Evolutionary conservation across 2,329 filamentous ascomycete genomes (phyloP).

Genomic region (Botrytis aclada): DNA sequence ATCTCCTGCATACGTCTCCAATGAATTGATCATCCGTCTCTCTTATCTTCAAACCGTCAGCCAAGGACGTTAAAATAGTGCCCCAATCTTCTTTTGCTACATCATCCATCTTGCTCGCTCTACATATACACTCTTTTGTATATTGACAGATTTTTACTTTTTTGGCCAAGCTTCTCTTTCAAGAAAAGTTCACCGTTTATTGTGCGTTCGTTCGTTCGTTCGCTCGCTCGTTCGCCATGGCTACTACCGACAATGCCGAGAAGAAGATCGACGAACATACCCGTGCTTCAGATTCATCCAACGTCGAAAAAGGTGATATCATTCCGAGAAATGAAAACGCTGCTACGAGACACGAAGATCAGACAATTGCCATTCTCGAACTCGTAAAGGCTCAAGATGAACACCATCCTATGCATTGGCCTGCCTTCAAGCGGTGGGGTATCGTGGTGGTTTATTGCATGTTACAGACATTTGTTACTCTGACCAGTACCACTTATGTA

Average conservation of each 20-base stretch:
- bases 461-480: conserved; percentile 40
- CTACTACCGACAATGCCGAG: conserved; percentile 15
- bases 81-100: neutral
- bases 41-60: conserved; percentile 12
- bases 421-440: conserved; percentile 30
- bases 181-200: conserved; percentile 1
- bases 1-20: neutral
- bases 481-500: conserved; percentile 36
- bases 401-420: conserved; percentile 35
- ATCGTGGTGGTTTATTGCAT: conserved; percentile 31
- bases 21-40: conserved; percentile 5
- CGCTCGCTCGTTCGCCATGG: conserved; percentile 8
- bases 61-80: conserved; percentile 19
- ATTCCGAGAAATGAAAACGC: conserved; percentile 14
- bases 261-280: conserved; percentile 10
- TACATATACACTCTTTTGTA: neutral
- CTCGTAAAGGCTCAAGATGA: conserved; percentile 32
- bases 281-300: conserved; percentile 11
- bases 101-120: neutral
- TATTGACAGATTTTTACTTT: neutral
- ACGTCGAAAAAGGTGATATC: conserved; percentile 10
- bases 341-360: conserved; percentile 14
- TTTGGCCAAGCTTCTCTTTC: neutral
- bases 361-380: conserved; percentile 30
- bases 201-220: conserved; percentile 1